phyloP scores from a whole-genome alignment of 75 land plant genomes.

The Adiantum capillusveneris region DNA sequence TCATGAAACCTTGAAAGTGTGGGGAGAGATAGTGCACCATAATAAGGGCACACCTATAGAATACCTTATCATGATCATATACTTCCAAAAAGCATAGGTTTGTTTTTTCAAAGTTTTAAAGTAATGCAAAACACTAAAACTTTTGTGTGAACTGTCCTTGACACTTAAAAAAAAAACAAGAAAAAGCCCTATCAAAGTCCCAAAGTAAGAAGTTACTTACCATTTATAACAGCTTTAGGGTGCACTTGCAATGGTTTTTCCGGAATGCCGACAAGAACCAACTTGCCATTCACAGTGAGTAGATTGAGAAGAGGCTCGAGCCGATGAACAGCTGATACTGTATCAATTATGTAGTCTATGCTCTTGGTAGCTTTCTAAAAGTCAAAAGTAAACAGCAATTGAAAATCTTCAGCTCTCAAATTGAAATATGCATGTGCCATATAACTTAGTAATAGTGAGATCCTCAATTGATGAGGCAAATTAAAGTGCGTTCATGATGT shows the following conservation, averaged over 20 bases:
- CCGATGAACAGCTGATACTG: constrained; percentile 20
- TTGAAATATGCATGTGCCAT: background rate
- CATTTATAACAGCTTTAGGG: constrained; percentile 8
- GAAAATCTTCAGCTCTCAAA: background rate
- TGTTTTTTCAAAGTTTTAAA: too few relatives aligned
- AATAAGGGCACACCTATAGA: too few relatives aligned
- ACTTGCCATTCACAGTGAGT: constrained; percentile 17
- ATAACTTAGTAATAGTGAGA: too few relatives aligned
- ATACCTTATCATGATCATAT: too few relatives aligned
- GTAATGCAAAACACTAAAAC: too few relatives aligned
- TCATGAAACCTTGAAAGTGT: too few relatives aligned
- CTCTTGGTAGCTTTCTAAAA: constrained; percentile 18
- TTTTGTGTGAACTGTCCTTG: background rate
- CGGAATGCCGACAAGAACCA: constrained; percentile 21
- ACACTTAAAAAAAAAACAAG: background rate
- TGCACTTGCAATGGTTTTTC: constrained; percentile 14
- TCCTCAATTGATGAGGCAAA: too few relatives aligned
- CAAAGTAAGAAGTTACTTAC: too few relatives aligned
- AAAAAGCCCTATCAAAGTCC: too few relatives aligned
- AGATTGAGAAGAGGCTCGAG: constrained; percentile 19
- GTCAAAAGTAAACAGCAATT: background rate
- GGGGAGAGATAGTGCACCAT: too few relatives aligned
- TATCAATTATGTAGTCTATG: constrained; percentile 28
- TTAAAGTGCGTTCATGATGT: too few relatives aligned
- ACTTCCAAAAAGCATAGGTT: too few relatives aligned